Evolutionary conservation across 345 rosid genomes (phyloP).

Genomic region (Physaria fendleri): DNA sequence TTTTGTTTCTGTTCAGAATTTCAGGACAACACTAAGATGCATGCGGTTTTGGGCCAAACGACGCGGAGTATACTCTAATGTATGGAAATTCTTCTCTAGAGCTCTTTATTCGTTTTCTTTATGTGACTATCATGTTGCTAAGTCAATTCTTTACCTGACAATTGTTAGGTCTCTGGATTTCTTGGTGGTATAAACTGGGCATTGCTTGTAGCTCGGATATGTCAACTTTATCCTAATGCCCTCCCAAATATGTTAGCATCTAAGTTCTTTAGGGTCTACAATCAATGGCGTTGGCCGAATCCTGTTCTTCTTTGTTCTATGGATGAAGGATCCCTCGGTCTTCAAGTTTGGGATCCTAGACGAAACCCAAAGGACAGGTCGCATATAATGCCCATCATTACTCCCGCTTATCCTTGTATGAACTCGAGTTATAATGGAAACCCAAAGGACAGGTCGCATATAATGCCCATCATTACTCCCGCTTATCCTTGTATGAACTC

Average conservation of each 20-base stretch:
- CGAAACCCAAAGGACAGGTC: slow-evolving; percentile 69
- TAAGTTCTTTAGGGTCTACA: slow-evolving; percentile 89
- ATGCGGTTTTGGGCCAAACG: slow-evolving; percentile 96
- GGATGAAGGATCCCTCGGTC: slow-evolving; percentile 85
- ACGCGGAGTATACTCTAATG: slow-evolving; percentile 98
- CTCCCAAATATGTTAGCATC: slow-evolving; percentile 85
- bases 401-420: slow-evolving; percentile 98
- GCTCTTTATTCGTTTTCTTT: slow-evolving; percentile 1
- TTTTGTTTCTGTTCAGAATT: slow-evolving; percentile 44
- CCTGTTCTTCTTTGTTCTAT: slow-evolving; percentile 89
- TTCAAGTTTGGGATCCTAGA: slow-evolving; percentile 97
- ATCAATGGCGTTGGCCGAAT: slow-evolving; percentile 98
- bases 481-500: slow-evolving; percentile 98
- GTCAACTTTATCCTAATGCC: slow-evolving; percentile 96
- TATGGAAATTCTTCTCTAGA: slow-evolving; percentile 27
- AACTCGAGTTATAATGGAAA: slow-evolving; percentile 98
- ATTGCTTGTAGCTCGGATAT: slow-evolving; percentile 96
- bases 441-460: slow-evolving; percentile 76
- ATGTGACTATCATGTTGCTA: slow-evolving; percentile 3
- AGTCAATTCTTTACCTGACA: not conserved
- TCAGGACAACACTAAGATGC: slow-evolving; percentile 89
- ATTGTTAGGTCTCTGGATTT: slow-evolving; percentile 84
- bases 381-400: slow-evolving; percentile 96
- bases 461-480: slow-evolving; percentile 98
- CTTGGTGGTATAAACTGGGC: slow-evolving; percentile 99